Evolutionary conservation across 805 yeast species (phyloP), one percentile per base, ranked within the genome.

Genomic region (Lipomyces sp.): DNA sequence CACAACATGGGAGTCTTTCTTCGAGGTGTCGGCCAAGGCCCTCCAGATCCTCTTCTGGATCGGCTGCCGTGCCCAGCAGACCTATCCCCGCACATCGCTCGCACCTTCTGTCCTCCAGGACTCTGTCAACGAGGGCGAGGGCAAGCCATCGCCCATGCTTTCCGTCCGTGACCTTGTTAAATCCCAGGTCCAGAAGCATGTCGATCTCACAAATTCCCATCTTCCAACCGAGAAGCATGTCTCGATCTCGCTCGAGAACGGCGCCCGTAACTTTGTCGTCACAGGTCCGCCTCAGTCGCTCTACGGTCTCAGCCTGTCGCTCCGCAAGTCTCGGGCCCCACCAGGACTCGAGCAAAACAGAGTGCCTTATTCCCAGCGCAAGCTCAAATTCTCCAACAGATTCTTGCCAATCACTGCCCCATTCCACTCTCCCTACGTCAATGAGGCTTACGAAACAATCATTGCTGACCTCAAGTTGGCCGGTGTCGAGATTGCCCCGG

Each of bases 201-300:
- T 95, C 72, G 89, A 88, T 69, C 86, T 86, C 78, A 95, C 99
- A 67, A 95, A 95, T 81, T 86, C 89, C 76, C 98, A 93, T 81
- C 85, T 95, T 81, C 98, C 99, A 73, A 81, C 83, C 62, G 97
- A 91, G 74, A 92, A 91, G 80, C 97, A 92, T 76, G 89, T 95
- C 75, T 90, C 88, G 67, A 88, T 95, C 71, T 92, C 98, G 54
- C 86, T 95, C 77, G 84, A 93, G 73, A 95, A 95, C 77, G 99
- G 99, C 78, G 97, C 97, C 58, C 87, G 97, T 82, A 91, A 92
- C 80, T 84, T 92, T 81, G 99, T 95, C 64, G 92, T 94, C 58
- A 86, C 96, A 30, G 99, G 99, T 78, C 99, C 98, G 59, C 98
- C 99, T 64, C 97, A 93, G 84, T 92, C 98, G 2, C 83, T 95